Base-by-base conservation (phyloP, 1,139 yeast species). In the Yamadazyma triangularis region DNA sequence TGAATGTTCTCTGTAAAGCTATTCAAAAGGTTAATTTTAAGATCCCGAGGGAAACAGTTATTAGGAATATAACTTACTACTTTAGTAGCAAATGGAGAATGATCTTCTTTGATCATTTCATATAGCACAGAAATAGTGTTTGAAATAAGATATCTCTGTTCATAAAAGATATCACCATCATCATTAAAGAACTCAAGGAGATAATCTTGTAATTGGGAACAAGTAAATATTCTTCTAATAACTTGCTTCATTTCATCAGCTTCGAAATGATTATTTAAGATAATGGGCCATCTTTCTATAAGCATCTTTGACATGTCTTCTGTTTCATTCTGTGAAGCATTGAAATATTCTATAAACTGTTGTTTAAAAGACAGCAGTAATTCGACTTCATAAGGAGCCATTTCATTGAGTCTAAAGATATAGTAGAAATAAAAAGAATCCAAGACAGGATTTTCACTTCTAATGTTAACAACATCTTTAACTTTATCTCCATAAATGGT, bases 221-320 rank as follows among this genome's bases (percentile, higher is more conserved):
- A 29, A 3, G 34, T 25, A 31, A 46, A 42, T 2, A 42, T 29
- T 3, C 30, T 3, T 7, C 29, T 23, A 36, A 58, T 29, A 38
- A 53, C 25, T 5, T 22, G 15, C 6, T 26, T 13, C 34, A 47
- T 24, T 30, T 44, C 30, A 18, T 47, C 44, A 23, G 47, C 38
- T 2, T 52, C 29, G 42, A 70, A 62, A 30, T 51, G 42, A 3
- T 39, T 30, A 31, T 76, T 68, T 4, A 79, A 39, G 0, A 79
- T 34, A 0, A 79, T 66, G 19, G 67, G 45, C 86, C 86, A 81
- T 48, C 86, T 72, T n/a, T 47, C 42, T 32, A 77, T 60, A 0
- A 69, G 36, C 4, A 50, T 15, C 16, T 26, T 25, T 27, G 15
- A n/a, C 4, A 8, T 14, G 9, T 18, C 20, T 7, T 8, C 15